Conservation (phyloP, 2,329 filamentous ascomycete species). For the Fusarium lateritium region DNA sequence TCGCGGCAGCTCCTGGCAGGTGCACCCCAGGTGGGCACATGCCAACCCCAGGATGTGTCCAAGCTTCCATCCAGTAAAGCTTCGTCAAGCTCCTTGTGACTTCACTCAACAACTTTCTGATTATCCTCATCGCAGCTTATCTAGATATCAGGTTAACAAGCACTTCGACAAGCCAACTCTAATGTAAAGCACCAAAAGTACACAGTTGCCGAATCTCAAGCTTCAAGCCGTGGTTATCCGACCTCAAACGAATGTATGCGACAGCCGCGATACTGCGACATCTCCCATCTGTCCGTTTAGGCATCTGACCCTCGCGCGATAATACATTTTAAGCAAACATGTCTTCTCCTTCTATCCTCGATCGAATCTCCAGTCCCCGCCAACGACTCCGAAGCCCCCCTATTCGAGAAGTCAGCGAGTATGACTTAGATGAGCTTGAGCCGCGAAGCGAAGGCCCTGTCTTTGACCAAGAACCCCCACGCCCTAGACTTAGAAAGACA, state of each 20-base stretch:
- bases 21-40: slow-evolving; percentile 43
- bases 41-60: slow-evolving; percentile 39
- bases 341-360: slow-evolving; percentile 50
- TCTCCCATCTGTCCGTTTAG: neutral
- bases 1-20: slow-evolving; percentile 41
- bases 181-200: slow-evolving; percentile 2
- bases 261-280: slow-evolving; percentile 15
- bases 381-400: slow-evolving; percentile 46
- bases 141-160: too few relatives aligned
- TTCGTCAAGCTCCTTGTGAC: slow-evolving; percentile 25
- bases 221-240: slow-evolving; percentile 24
- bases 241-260: slow-evolving; percentile 24
- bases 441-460: slow-evolving; percentile 53
- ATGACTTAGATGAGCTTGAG: slow-evolving; percentile 58
- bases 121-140: neutral
- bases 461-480: slow-evolving; percentile 42
- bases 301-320: neutral
- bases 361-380: slow-evolving; percentile 47
- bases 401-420: slow-evolving; percentile 52
- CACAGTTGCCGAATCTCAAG: neutral
- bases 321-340: slow-evolving; percentile 30
- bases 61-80: slow-evolving; percentile 26
- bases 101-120: slow-evolving; percentile 1
- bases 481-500: slow-evolving; percentile 41
- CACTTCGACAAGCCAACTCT: neutral